Evolutionary conservation across 2,329 filamentous ascomycete species (phyloP).

Genomic region (Paraconiothyrium sp.): DNA sequence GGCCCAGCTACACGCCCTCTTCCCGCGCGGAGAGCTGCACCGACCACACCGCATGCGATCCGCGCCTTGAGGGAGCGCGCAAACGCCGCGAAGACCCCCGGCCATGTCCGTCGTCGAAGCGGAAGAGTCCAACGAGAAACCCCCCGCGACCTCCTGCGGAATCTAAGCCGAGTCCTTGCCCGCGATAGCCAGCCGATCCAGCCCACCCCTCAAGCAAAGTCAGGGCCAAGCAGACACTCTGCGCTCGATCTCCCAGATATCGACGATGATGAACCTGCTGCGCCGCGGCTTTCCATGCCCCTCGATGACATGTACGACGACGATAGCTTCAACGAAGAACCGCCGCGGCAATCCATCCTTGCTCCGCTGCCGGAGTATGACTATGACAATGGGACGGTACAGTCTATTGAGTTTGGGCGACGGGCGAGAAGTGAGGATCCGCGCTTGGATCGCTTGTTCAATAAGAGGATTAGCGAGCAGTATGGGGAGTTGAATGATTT

Average conservation of each 20-base stretch:
- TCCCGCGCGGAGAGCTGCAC: slow-evolving; percentile 51
- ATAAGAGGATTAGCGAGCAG: slow-evolving; percentile 60
- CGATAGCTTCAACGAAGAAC: slow-evolving; percentile 51
- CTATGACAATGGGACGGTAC: slow-evolving; percentile 55
- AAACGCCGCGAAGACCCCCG: slow-evolving; percentile 60
- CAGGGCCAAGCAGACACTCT: slow-evolving; percentile 39
- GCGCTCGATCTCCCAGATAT: slow-evolving; percentile 55
- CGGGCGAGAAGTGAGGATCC: slow-evolving; percentile 51
- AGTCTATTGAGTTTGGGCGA: slow-evolving; percentile 59
- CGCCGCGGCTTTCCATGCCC: slow-evolving; percentile 54
- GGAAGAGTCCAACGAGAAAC: slow-evolving; percentile 63
- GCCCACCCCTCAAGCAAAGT: slow-evolving; percentile 56
- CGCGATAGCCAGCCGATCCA: slow-evolving; percentile 57
- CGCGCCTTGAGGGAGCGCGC: slow-evolving; percentile 63
- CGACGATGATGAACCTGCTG: slow-evolving; percentile 56
- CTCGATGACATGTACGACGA: slow-evolving; percentile 55
- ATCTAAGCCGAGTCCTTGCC: slow-evolving; percentile 64
- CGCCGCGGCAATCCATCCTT: slow-evolving; percentile 49
- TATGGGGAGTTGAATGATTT: slow-evolving; percentile 59
- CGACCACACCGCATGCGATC: slow-evolving; percentile 65
- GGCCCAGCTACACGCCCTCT: slow-evolving; percentile 45
- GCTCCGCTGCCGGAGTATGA: slow-evolving; percentile 46
- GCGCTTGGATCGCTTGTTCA: slow-evolving; percentile 46
- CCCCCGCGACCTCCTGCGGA: slow-evolving; percentile 63
- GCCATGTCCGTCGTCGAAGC: slow-evolving; percentile 59